Percentiles rank a stretch among this genome's conserved stretches.
phyloP scores from a whole-genome alignment of 2,329 filamentous ascomycete species.

The Falciphora oryzae region DNA sequence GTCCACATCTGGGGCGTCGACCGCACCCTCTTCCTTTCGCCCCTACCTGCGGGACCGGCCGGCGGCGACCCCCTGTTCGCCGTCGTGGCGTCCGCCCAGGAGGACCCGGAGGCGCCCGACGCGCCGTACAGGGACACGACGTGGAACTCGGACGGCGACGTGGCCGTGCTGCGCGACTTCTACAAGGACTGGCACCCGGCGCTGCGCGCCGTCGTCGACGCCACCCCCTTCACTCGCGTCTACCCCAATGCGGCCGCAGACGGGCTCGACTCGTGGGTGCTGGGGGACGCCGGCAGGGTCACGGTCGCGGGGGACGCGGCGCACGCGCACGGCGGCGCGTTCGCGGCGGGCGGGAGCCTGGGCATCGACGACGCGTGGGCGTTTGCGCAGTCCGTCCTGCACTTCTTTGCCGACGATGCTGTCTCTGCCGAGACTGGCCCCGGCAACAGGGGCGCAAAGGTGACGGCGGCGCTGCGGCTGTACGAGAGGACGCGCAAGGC shows the following conservation, averaged over 20 bases:
- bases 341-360: slow-evolving; percentile 33
- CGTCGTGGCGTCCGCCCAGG: slow-evolving; percentile 35
- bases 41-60: slow-evolving; percentile 24
- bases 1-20: slow-evolving; percentile 38
- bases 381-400: slow-evolving; percentile 30
- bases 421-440: neutral
- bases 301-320: slow-evolving; percentile 35
- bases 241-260: slow-evolving; percentile 38
- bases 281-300: slow-evolving; percentile 26
- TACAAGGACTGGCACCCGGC: slow-evolving; percentile 37
- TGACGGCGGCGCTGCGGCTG: slow-evolving; percentile 25
- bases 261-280: slow-evolving; percentile 34
- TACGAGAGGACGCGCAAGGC: slow-evolving; percentile 37
- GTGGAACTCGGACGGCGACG: slow-evolving; percentile 34
- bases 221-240: slow-evolving; percentile 32
- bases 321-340: slow-evolving; percentile 35
- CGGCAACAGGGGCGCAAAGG: neutral
- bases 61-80: slow-evolving; percentile 30
- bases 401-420: slow-evolving; percentile 26
- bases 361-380: slow-evolving; percentile 37
- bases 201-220: slow-evolving; percentile 32
- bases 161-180: slow-evolving; percentile 29
- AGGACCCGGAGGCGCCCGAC: slow-evolving; percentile 27
- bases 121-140: slow-evolving; percentile 23
- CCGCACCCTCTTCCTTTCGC: slow-evolving; percentile 37